These are phyloP conservation scores for Aspergillus ochraceus DNA, from an alignment of 2,329 filamentous ascomycete genomes.

Conservation along the genomic window DNA sequence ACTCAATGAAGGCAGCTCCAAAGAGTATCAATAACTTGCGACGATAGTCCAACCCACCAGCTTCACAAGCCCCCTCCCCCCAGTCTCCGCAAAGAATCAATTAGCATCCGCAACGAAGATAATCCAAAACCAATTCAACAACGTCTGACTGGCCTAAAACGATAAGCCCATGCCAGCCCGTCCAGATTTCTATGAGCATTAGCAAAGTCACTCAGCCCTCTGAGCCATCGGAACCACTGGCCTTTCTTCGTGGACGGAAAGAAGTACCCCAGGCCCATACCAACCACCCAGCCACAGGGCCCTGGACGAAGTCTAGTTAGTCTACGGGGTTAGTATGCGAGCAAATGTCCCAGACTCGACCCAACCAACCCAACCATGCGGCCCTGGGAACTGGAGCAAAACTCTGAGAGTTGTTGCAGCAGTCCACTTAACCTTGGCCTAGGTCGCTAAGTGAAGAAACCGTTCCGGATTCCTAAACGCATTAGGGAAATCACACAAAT, in stretches of 20 bases:
- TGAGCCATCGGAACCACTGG: not conserved
- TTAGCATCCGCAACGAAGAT: too few species aligned
- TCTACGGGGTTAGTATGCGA: not conserved
- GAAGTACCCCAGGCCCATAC: not conserved
- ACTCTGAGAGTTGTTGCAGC: too few species aligned
- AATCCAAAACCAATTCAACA: too few species aligned
- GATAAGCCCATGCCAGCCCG: not conserved
- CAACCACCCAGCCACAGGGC: not conserved
- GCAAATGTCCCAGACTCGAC: slow-evolving; percentile 1
- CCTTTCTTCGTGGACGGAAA: not conserved
- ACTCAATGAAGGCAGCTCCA: too few species aligned
- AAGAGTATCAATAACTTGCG: too few species aligned
- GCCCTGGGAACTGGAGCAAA: not conserved
- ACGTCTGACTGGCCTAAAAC: not conserved
- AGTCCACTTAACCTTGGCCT: too few species aligned
- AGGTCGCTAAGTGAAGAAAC: too few species aligned
- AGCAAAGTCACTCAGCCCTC: not conserved
- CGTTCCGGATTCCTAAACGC: too few species aligned
- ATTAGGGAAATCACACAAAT: too few species aligned
- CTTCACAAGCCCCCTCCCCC: too few species aligned
- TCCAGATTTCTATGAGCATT: not conserved
- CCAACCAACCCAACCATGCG: slow-evolving; percentile 5
- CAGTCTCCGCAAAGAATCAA: too few species aligned
- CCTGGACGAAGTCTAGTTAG: not conserved
- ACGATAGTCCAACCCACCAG: too few species aligned